Evolutionary conservation across 805 yeast species (phyloP).

Genomic region (Candida insectorum): DNA sequence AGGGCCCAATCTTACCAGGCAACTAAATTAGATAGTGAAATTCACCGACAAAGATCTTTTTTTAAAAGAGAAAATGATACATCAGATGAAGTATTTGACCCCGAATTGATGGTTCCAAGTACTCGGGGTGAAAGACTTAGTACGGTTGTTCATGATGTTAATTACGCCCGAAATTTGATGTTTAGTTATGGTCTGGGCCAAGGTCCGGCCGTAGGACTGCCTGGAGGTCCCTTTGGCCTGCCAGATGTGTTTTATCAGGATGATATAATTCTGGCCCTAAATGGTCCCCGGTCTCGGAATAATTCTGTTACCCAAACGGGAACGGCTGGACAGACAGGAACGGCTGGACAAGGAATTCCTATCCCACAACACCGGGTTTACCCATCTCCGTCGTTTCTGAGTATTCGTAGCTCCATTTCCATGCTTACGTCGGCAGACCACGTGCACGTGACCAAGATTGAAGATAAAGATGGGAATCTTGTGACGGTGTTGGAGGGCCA

Average conservation of each 20-base stretch:
- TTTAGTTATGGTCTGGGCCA: conserved; percentile 11
- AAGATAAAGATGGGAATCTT: conserved; percentile 65
- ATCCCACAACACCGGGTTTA: conserved; percentile 26
- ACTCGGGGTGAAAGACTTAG: conserved; percentile 62
- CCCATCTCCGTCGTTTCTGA: conserved; percentile 43
- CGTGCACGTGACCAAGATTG: conserved; percentile 57
- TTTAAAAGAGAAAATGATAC: conserved; percentile 33
- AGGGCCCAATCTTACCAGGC: conserved; percentile 73
- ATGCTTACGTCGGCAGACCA: conserved; percentile 44
- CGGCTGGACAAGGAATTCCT: conserved; percentile 15
- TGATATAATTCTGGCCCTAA: conserved; percentile 26
- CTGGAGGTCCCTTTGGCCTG: too few species aligned
- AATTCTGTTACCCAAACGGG: conserved; percentile 15
- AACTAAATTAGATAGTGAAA: conserved; percentile 45
- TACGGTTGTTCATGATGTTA: conserved; percentile 45
- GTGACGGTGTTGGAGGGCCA: conserved; percentile 76
- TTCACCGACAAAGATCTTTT: conserved; percentile 61
- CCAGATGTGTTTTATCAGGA: conserved; percentile 38
- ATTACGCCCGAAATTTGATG: conserved; percentile 17
- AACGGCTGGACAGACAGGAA: too few species aligned
- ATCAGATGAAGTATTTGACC: conserved; percentile 63
- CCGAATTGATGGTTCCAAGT: conserved; percentile 64
- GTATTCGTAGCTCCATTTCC: conserved; percentile 36
- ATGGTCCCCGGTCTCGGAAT: conserved; percentile 25
- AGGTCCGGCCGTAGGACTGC: conserved; percentile 15